phyloP scores from a whole-genome alignment of 352 stramenopile species.

The Phytophthora palmivora region DNA sequence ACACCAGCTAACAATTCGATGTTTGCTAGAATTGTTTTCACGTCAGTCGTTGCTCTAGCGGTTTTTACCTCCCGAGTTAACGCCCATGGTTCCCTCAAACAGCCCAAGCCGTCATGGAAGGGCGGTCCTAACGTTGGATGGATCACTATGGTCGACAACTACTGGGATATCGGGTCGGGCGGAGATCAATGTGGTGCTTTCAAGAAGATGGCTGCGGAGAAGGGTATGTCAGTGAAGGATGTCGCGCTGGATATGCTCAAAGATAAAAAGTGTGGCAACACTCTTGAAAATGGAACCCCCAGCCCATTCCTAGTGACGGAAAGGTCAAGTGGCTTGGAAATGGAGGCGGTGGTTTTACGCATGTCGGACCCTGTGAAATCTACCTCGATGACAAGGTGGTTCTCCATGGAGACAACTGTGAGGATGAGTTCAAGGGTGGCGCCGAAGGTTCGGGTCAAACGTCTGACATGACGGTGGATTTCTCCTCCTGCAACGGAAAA shows the following conservation, averaged over 20 bases:
- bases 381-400: constrained; percentile 51
- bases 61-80: constrained; percentile 1
- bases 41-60: constrained; percentile 7
- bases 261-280: constrained; percentile 37
- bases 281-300: constrained; percentile 16
- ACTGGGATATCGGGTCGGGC: constrained; percentile 33
- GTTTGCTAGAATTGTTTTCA: constrained; percentile 3
- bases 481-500: constrained; percentile 41
- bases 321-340: constrained; percentile 37
- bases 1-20: constrained; percentile 1
- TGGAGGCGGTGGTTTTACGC: constrained; percentile 35
- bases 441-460: constrained; percentile 17
- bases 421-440: constrained; percentile 37
- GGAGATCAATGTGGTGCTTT: constrained; percentile 29
- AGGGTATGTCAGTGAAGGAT: constrained; percentile 31
- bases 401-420: constrained; percentile 46
- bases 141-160: constrained; percentile 27
- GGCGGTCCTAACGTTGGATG: constrained; percentile 7
- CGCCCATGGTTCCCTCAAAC: constrained; percentile 26
- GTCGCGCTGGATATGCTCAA: constrained; percentile 35
- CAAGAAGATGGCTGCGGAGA: constrained; percentile 28
- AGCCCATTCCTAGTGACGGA: constrained; percentile 38
- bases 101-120: constrained; percentile 20
- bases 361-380: constrained; percentile 48
- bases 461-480: constrained; percentile 46